Percentiles rank a stretch among this genome's conserved stretches.
Conservation (phyloP, 805 yeast species). For the Wickerhamiella bombiphila region DNA sequence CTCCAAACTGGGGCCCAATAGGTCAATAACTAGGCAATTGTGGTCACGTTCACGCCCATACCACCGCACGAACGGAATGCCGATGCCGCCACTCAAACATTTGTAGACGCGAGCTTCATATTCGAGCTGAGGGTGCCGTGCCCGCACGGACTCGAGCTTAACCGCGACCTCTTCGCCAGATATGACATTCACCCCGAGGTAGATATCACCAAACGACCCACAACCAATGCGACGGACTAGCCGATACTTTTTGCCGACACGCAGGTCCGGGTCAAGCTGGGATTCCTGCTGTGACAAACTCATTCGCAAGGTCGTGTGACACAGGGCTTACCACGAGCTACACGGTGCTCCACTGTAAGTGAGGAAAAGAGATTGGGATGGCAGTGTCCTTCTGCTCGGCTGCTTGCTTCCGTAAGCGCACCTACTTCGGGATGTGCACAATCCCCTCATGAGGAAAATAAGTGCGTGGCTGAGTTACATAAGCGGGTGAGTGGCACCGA, state of each 20-base stretch:
- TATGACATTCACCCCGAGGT: slow-evolving; percentile 75
- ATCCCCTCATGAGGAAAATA: too few species aligned
- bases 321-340: too few species aligned
- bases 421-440: too few species aligned
- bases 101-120: slow-evolving; percentile 94
- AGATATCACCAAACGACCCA: slow-evolving; percentile 96
- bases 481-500: too few species aligned
- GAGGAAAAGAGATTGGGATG: too few species aligned
- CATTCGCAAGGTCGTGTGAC: too few species aligned
- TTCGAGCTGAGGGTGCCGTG: slow-evolving; percentile 93
- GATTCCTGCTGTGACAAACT: slow-evolving; percentile 2
- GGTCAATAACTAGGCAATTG: slow-evolving; percentile 92
- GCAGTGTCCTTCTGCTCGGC: too few species aligned
- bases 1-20: slow-evolving; percentile 88
- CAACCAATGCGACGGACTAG: slow-evolving; percentile 92
- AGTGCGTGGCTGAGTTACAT: too few species aligned
- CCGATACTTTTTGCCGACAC: slow-evolving; percentile 88
- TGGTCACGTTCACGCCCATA: slow-evolving; percentile 93
- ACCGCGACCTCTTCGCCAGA: slow-evolving; percentile 97
- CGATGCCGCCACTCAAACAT: slow-evolving; percentile 90
- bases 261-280: slow-evolving; percentile 34
- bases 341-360: too few species aligned
- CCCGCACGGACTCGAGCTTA: slow-evolving; percentile 75
- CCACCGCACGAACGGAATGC: slow-evolving; percentile 95
- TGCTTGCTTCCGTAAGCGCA: too few species aligned